These are phyloP conservation scores for Phragmites australis DNA, from an alignment of 176 grass and related monocot species.

Conservation along the genomic window DNA sequence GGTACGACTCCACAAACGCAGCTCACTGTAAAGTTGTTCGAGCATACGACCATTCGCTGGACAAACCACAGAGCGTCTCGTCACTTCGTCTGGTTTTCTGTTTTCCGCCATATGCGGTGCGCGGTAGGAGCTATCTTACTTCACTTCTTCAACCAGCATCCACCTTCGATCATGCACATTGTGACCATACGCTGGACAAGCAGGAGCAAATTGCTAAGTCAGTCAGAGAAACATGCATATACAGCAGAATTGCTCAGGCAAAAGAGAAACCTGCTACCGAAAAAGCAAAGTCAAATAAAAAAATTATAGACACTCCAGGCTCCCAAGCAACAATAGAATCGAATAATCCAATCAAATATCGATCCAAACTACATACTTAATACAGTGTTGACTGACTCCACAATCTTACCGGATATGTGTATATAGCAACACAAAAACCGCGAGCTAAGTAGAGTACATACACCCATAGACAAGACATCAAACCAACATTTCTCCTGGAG, in stretches of 20 bases:
- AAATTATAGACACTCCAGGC: not conserved
- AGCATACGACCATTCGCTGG: no score
- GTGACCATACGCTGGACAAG: no score
- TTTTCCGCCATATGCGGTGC: not conserved
- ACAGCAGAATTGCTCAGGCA: not conserved
- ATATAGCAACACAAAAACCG: conserved; percentile 31
- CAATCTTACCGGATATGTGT: conserved; percentile 35
- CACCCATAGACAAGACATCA: conserved; percentile 45
- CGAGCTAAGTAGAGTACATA: conserved; percentile 37
- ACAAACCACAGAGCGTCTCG: not conserved
- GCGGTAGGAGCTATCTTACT: no score
- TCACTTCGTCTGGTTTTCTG: not conserved
- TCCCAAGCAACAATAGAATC: not conserved
- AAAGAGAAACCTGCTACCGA: not conserved
- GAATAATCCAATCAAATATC: conserved; percentile 44
- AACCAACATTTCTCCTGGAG: conserved; percentile 37
- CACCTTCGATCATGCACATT: no score
- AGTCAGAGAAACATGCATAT: not conserved
- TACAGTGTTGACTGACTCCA: conserved; percentile 25
- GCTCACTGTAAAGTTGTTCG: no score
- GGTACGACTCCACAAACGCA: no score
- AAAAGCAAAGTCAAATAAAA: not conserved
- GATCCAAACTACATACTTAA: conserved; percentile 57
- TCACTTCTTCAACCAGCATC: no score
- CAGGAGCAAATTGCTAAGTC: not conserved